A percentile compares a stretch with the other conserved stretches of the same genome.
Conservation (phyloP, 208 protist species). For the Leishmania aethiopica region DNA sequence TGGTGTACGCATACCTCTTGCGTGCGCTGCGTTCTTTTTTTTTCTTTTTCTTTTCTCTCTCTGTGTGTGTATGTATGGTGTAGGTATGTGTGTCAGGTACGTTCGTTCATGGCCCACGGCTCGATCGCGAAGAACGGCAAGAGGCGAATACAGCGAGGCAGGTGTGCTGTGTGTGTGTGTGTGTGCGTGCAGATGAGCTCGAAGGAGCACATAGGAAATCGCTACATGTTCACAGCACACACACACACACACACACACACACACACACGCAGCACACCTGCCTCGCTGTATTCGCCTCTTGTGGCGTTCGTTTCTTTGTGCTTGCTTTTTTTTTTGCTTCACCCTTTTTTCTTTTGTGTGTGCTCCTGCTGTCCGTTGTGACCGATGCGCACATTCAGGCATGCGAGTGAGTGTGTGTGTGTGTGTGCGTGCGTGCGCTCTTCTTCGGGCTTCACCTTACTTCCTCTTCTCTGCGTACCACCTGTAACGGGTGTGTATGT, state of each 20-base stretch:
- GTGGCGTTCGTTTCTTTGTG: not conserved
- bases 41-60: not conserved
- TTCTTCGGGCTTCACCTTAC: no score
- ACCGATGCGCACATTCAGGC: not conserved
- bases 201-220: no score
- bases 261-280: not conserved
- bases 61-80: not conserved
- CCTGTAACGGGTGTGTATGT: no score
- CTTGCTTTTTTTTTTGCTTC: not conserved
- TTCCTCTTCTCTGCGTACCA: no score
- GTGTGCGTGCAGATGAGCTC: no score
- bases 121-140: no score
- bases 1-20: not conserved
- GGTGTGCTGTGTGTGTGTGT: no score
- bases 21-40: not conserved
- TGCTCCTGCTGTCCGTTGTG: not conserved
- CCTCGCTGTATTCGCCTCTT: not conserved
- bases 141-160: no score
- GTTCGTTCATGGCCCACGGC: no score
- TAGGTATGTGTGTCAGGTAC: no score
- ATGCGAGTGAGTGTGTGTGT: not conserved
- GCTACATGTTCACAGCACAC: no score
- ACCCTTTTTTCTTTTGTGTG: not conserved
- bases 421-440: not conserved
- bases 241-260: not conserved